These are phyloP conservation scores for Leishmania major DNA, from an alignment of 208 protist genomes.

Conservation along the genomic window DNA sequence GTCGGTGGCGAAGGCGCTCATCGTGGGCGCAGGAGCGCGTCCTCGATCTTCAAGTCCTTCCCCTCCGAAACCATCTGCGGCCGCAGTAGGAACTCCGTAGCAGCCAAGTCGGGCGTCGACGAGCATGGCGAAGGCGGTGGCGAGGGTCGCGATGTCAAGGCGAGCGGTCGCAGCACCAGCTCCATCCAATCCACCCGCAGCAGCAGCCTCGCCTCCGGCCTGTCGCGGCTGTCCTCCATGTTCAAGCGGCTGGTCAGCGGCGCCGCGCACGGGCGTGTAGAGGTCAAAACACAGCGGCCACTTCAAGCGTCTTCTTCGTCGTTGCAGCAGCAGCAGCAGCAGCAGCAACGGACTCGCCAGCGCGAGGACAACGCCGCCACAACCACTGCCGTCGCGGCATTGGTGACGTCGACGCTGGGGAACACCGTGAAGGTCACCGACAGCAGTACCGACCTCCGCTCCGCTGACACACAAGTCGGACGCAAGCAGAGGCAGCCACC, in stretches of 20 bases:
- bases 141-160: not conserved
- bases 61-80: not conserved
- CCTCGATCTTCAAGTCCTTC: not conserved
- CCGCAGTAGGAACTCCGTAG: not conserved
- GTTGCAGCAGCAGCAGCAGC: not conserved
- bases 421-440: not conserved
- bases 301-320: not conserved
- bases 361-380: not conserved
- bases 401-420: not conserved
- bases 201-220: constrained; percentile 15
- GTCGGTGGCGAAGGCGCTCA: not conserved
- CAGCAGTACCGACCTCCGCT: not conserved
- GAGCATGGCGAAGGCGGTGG: not conserved
- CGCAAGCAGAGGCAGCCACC: not conserved
- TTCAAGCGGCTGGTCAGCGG: constrained; percentile 9
- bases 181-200: constrained; percentile 13
- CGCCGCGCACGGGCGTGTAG: not conserved
- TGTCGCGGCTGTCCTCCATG: constrained; percentile 19
- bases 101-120: not conserved
- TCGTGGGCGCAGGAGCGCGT: not conserved
- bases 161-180: not conserved
- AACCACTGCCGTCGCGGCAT: too few species aligned
- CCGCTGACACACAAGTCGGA: not conserved
- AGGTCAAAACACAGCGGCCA: not conserved
- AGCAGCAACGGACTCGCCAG: not conserved